Percentiles rank a stretch among this genome's conserved stretches.
Conservation (phyloP, 2,329 filamentous ascomycete genomes). For the Paecilomyces formosus region DNA sequence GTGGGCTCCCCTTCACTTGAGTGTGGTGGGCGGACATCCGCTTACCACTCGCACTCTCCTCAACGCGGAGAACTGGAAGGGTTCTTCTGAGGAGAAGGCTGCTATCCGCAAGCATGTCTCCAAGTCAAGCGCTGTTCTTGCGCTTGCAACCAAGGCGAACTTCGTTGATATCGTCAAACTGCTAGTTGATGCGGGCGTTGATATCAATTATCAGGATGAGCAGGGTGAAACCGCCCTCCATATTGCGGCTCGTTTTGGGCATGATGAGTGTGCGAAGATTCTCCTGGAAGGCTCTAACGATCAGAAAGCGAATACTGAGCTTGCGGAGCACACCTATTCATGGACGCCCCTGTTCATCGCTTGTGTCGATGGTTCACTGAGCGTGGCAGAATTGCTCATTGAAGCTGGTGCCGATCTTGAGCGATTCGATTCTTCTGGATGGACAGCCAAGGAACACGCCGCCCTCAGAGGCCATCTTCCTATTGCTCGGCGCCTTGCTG, state of each 20-base stretch:
- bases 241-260: conserved; percentile 81
- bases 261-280: conserved; percentile 69
- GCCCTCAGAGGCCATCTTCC: conserved; percentile 79
- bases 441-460: conserved; percentile 91
- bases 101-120: conserved; percentile 62
- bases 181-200: conserved; percentile 79
- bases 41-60: conserved; percentile 76
- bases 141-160: conserved; percentile 81
- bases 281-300: conserved; percentile 62
- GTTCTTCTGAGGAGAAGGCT: conserved; percentile 53
- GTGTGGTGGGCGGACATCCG: conserved; percentile 84
- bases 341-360: conserved; percentile 97
- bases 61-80: conserved; percentile 70
- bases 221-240: conserved; percentile 88
- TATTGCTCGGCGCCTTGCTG: conserved; percentile 64
- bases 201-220: conserved; percentile 88
- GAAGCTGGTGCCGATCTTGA: conserved; percentile 69
- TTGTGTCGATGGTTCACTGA: conserved; percentile 76
- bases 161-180: conserved; percentile 77
- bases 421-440: conserved; percentile 75
- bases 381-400: conserved; percentile 68
- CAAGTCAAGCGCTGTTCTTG: conserved; percentile 80
- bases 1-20: conserved; percentile 82
- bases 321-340: conserved; percentile 74
- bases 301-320: conserved; percentile 68